These are phyloP conservation scores for Xylariaceae sp. DNA, from an alignment of 2,329 filamentous ascomycete genomes.

Conservation along the genomic window DNA sequence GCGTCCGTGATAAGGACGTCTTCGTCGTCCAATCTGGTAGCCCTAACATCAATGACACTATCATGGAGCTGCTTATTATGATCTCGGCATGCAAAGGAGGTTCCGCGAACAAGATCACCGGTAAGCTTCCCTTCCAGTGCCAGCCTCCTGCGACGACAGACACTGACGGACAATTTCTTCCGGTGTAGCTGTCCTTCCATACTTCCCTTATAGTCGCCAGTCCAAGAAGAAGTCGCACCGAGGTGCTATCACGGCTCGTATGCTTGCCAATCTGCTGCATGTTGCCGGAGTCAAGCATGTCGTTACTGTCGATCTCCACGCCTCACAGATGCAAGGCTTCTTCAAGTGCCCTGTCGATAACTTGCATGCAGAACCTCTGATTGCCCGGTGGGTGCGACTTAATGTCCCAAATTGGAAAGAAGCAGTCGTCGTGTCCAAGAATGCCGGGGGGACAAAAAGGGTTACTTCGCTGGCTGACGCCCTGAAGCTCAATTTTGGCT, in stretches of 20 bases:
- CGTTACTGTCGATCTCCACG: conserved; percentile 95
- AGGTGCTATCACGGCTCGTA: conserved; percentile 93
- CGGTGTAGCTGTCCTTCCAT: conserved; percentile 77
- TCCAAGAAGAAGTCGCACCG: conserved; percentile 99
- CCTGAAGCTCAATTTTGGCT: conserved; percentile 95
- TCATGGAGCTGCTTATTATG: conserved; percentile 99
- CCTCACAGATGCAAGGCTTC: conserved; percentile 99
- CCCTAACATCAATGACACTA: conserved; percentile 94
- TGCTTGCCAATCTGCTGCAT: conserved; percentile 93
- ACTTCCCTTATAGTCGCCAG: conserved; percentile 99
- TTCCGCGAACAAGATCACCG: conserved; percentile 94
- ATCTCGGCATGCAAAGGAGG: conserved; percentile 98
- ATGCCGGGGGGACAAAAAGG: conserved; percentile 94
- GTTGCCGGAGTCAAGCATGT: conserved; percentile 97
- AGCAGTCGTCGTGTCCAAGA: conserved; percentile 97
- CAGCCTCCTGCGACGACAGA: background rate
- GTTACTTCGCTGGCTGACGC: conserved; percentile 96
- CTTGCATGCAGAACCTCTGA: conserved; percentile 91
- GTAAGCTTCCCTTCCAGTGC: conserved; percentile 56
- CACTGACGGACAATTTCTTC: conserved; percentile 19
- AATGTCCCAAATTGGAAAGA: conserved; percentile 89
- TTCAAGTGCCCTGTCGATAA: conserved; percentile 98
- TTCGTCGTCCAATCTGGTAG: conserved; percentile 99
- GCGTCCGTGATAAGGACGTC: conserved; percentile 96
- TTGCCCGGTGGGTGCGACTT: conserved; percentile 92